Evolutionary conservation across 2,329 filamentous ascomycete genomes (phyloP).

Genomic region (Phialophora verrucosa): DNA sequence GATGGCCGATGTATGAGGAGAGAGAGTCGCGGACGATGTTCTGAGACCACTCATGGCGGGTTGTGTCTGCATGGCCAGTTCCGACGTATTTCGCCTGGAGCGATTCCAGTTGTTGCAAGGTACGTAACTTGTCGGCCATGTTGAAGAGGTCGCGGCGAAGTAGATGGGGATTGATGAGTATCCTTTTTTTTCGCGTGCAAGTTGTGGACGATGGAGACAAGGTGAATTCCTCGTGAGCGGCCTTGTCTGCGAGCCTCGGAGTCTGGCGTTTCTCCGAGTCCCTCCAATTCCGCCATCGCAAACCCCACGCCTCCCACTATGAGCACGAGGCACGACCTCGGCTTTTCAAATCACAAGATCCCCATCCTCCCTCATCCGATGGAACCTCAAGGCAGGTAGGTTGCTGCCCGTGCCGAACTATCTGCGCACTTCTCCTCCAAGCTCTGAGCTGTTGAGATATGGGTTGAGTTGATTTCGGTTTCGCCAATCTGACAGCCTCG

Average conservation of each 20-base stretch:
- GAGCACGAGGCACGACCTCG: slow-evolving; percentile 5
- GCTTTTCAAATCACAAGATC: slow-evolving; percentile 17
- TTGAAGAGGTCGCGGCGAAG: slow-evolving; percentile 1
- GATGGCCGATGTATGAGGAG: slow-evolving; percentile 86
- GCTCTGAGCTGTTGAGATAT: slow-evolving; percentile 6
- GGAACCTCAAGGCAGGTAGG: slow-evolving; percentile 6
- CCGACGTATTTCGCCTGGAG: slow-evolving; percentile 95
- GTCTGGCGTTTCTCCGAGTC: neutral
- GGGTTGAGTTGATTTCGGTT: slow-evolving; percentile 1
- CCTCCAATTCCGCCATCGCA: neutral
- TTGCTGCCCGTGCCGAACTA: slow-evolving; percentile 7
- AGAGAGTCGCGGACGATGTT: slow-evolving; percentile 96
- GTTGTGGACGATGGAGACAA: neutral
- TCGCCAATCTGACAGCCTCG: slow-evolving; percentile 10
- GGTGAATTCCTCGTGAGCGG: neutral
- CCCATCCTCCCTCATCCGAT: slow-evolving; percentile 16
- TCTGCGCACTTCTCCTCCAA: slow-evolving; percentile 15
- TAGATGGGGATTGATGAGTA: neutral
- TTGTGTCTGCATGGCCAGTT: slow-evolving; percentile 94
- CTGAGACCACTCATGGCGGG: slow-evolving; percentile 94
- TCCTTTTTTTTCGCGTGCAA: neutral
- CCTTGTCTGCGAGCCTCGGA: neutral
- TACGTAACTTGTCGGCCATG: slow-evolving; percentile 95
- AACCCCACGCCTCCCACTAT: slow-evolving; percentile 1
- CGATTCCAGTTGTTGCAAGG: slow-evolving; percentile 95